Conservation (phyloP, 192 early-diverging fungal genomes). For the Coemansia sp. region DNA sequence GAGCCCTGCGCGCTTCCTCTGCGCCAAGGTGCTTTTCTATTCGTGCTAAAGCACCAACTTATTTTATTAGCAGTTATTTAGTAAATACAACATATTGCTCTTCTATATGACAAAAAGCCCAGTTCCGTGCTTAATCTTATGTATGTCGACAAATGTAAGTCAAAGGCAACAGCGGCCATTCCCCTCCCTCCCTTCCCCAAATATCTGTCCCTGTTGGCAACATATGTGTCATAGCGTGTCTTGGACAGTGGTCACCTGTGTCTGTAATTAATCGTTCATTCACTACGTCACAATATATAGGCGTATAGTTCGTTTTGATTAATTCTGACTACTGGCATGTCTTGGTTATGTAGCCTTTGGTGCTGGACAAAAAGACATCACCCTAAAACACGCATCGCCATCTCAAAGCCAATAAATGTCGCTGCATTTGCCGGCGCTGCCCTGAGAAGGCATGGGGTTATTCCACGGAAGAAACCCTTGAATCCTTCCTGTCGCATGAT, state of each 20-base stretch:
- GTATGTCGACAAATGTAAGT: too few species aligned
- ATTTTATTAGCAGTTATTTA: neutral
- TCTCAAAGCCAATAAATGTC: constrained; percentile 90
- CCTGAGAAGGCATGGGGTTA: constrained; percentile 84
- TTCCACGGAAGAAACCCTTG: constrained; percentile 85
- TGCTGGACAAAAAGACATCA: neutral
- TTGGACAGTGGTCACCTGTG: too few species aligned
- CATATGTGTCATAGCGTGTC: constrained; percentile 16
- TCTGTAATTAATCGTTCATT: too few species aligned
- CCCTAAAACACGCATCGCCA: constrained; percentile 64
- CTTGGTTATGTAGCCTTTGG: neutral
- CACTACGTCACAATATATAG: too few species aligned
- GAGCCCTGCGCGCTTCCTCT: constrained; percentile 87
- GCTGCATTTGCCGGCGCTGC: constrained; percentile 94
- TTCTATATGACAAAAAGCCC: too few species aligned
- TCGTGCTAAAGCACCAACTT: neutral
- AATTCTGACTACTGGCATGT: too few species aligned
- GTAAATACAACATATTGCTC: too few species aligned
- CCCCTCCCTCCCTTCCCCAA: too few species aligned
- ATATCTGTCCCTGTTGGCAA: too few species aligned
- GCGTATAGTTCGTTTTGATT: too few species aligned
- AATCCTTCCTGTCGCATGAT: constrained; percentile 79
- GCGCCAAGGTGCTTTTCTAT: constrained; percentile 70
- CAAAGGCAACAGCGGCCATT: too few species aligned
- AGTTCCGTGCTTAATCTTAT: too few species aligned